Evolutionary conservation across 257 asterid species (phyloP), one percentile per base, ranked within the genome.

Genomic region (Lavandula angustifolia): DNA sequence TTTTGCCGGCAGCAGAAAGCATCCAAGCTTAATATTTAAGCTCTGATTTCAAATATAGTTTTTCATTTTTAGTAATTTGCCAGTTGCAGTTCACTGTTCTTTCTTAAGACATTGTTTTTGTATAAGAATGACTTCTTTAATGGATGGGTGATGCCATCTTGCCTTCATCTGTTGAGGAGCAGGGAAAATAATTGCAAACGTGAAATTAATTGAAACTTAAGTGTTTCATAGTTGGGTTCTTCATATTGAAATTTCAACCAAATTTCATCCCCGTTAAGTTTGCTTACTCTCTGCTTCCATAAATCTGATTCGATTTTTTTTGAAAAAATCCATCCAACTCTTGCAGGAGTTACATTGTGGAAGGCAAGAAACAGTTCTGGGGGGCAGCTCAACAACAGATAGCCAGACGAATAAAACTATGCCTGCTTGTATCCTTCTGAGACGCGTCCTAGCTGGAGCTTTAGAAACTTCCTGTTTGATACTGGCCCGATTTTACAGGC

Each of bases 391-490:
- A 42, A 76, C 50, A 7, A 41, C 63, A 0, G 95, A 85, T 55
- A 68, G 69, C 80, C 95, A 79, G 61, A 66, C 74, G 17, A 71
- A 29, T 78, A 89, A 80, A 73, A 48, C 81, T 12, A 79, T 69
- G 35, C 69, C 73, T 7, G 88, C 54, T 71, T 54, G 27, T 74
- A 68, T 33, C 33, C 81, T 46, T 46, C 69, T 2, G 84, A 77
- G 4, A 37, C 76, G 22, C 76, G 73, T 17, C 86, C 87, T 12
- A 84, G 85, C 29, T 73, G 69, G 75, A 83, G 81, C 81, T 87
- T 89, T 73, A 80, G 83, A 79, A 89, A 85, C 80, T 87, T 89
- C 63, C 84, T 73, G 41, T 85, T 87, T 57, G 94, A 89, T 69
- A 83, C 78, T n/a, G 79, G 69, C 60, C 70, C 89, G 1, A 80